Evolutionary conservation across 805 yeast species (phyloP).

Genomic region (Teunomyces funiuensis): DNA sequence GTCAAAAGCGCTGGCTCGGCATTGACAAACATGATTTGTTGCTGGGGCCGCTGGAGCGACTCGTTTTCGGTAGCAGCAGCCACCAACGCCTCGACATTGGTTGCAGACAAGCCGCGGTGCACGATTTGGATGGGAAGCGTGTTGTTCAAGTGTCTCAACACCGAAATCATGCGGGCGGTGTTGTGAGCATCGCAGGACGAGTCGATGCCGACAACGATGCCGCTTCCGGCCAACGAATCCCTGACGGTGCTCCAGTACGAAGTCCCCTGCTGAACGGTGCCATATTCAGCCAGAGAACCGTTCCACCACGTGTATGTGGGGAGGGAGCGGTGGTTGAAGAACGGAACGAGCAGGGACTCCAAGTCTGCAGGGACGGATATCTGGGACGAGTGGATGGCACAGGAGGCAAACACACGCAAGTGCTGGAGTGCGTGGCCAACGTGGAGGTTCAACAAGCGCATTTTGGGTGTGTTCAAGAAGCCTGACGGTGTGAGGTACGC

Average conservation of each 20-base stretch:
- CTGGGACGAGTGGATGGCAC: background rate
- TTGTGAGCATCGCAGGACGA: background rate
- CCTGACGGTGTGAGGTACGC: background rate
- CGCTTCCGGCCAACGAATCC: slow-evolving; percentile 7
- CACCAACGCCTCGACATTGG: slow-evolving; percentile 5
- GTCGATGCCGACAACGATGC: slow-evolving; percentile 11
- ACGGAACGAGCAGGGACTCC: slow-evolving; percentile 1
- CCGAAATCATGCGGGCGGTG: slow-evolving; percentile 6
- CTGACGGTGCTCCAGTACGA: slow-evolving; percentile 2
- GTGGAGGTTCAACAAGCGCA: background rate
- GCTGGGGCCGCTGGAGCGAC: background rate
- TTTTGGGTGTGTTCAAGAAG: background rate
- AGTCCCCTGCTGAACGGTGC: background rate
- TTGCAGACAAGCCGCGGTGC: background rate
- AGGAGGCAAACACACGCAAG: slow-evolving; percentile 1
- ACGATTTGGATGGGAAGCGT: slow-evolving; percentile 14
- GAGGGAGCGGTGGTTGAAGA: background rate
- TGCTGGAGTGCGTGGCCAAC: background rate
- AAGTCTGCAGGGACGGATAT: background rate
- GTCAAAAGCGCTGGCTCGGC: slow-evolving; percentile 1
- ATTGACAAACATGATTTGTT: background rate
- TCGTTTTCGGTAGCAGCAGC: slow-evolving; percentile 4
- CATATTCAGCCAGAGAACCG: background rate
- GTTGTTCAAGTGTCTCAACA: slow-evolving; percentile 9
- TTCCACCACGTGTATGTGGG: slow-evolving; percentile 3